Evolutionary conservation across 148 eudicot genomes (phyloP).

Genomic region (Rhododendron molle): DNA sequence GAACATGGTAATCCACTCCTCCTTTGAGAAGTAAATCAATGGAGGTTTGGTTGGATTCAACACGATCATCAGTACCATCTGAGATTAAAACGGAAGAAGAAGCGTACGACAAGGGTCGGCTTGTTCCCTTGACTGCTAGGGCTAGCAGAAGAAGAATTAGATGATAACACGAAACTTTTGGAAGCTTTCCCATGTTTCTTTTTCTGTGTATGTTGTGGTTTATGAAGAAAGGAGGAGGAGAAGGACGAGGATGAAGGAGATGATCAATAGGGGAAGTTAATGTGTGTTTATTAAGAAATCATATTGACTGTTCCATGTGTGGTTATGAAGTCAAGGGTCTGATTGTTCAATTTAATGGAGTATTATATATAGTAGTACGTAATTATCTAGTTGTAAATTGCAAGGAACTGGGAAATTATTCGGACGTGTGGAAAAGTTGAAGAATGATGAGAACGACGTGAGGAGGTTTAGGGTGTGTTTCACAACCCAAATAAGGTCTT

Average conservation of each 20-base stretch:
- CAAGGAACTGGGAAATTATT: neutral
- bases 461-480: no score
- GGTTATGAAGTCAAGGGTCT: neutral
- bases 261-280: neutral
- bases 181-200: neutral
- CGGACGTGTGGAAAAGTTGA: neutral
- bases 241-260: neutral
- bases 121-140: neutral
- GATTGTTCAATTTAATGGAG: neutral
- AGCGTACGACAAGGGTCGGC: neutral
- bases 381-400: neutral
- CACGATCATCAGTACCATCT: constrained; percentile 9
- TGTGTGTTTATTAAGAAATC: neutral
- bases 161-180: neutral
- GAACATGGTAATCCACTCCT: neutral
- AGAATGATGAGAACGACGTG: neutral
- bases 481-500: no score
- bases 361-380: neutral
- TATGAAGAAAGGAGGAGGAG: neutral
- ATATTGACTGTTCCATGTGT: neutral
- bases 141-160: neutral
- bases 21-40: neutral
- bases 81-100: constrained; percentile 10
- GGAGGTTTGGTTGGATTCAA: neutral
- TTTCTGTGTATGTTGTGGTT: neutral